Evolutionary conservation across 768 basidiomycete species (phyloP).

Genomic region (Lactarius quietus): DNA sequence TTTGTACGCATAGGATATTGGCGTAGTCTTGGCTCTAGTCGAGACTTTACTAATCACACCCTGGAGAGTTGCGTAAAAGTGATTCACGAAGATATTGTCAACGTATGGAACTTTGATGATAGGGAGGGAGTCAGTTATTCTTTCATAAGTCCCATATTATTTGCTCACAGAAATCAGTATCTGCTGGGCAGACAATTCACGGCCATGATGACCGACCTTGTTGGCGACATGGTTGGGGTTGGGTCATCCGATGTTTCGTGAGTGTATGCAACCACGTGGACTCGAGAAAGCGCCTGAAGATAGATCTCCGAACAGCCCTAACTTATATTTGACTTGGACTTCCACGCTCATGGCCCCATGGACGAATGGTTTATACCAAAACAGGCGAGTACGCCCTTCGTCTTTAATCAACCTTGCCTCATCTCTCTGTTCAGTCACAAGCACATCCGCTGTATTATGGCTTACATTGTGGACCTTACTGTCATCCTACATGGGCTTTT

Average conservation of each 20-base stretch:
- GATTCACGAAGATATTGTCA: slow-evolving; percentile 9
- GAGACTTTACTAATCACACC: not conserved
- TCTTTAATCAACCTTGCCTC: not conserved
- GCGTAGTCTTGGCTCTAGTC: slow-evolving; percentile 12
- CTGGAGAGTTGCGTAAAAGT: not conserved
- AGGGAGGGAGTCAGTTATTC: not conserved
- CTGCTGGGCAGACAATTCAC: not conserved
- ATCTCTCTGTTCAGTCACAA: not conserved
- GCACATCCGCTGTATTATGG: slow-evolving; percentile 7
- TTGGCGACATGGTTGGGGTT: not conserved
- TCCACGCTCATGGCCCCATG: not conserved
- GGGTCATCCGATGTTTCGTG: not conserved
- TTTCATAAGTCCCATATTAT: not conserved
- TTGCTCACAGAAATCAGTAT: slow-evolving; percentile 6
- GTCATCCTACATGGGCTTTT: not conserved
- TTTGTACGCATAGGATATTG: slow-evolving; percentile 8
- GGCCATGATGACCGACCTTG: not conserved
- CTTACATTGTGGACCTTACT: slow-evolving; percentile 18
- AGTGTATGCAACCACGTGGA: not conserved
- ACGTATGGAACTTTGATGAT: slow-evolving; percentile 3
- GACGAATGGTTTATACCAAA: not conserved
- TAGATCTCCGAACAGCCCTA: not conserved
- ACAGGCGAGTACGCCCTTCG: not conserved
- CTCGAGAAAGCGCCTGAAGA: not conserved
- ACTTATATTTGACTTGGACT: not conserved